Conservation (phyloP, 345 rosid species). For the Mercurialis annua region DNA sequence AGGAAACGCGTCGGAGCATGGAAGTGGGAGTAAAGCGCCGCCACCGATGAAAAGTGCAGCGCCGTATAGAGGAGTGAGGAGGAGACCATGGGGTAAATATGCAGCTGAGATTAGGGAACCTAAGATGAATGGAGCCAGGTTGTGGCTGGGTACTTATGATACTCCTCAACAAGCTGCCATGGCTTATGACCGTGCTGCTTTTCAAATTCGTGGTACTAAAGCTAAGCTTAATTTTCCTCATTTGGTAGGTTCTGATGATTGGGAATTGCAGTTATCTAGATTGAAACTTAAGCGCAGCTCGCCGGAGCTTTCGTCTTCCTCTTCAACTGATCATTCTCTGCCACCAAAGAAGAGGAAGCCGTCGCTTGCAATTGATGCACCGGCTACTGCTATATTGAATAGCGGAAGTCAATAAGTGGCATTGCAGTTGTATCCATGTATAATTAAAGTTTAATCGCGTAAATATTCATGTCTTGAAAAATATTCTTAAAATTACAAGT, state of each 20-base stretch:
- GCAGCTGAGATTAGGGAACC: slow-evolving; percentile 73
- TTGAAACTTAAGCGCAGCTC: slow-evolving; percentile 12
- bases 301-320: not conserved
- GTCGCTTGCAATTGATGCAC: no score
- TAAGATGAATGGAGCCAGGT: slow-evolving; percentile 57
- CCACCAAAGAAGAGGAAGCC: no score
- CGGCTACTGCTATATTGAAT: no score
- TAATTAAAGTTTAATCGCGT: no score
- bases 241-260: slow-evolving; percentile 21
- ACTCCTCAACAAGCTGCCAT: slow-evolving; percentile 53
- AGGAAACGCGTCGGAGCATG: no score
- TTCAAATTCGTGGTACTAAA: slow-evolving; percentile 32
- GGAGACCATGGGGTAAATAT: slow-evolving; percentile 68
- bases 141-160: slow-evolving; percentile 71
- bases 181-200: slow-evolving; percentile 35
- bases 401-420: no score
- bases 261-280: slow-evolving; percentile 7
- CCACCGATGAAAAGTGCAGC: no score
- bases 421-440: no score
- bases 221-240: slow-evolving; percentile 42
- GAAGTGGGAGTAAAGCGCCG: no score
- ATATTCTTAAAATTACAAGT: no score
- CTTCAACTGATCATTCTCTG: not conserved
- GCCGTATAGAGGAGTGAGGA: slow-evolving; percentile 19
- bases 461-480: no score